Evolutionary conservation across 805 yeast species (phyloP).

Genomic region (Debaryomyces castellii): DNA sequence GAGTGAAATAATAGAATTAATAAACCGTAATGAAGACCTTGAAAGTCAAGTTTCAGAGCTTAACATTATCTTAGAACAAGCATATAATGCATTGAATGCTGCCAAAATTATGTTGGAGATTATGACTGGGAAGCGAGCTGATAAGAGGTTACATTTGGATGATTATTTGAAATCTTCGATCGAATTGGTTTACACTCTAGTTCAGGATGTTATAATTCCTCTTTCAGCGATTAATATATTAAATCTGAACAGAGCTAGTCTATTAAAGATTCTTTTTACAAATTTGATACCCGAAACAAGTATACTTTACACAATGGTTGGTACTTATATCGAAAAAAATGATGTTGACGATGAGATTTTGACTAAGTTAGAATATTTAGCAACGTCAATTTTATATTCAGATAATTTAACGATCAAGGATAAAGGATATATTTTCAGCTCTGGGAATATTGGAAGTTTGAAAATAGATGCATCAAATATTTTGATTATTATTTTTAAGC

Average conservation of each 20-base stretch:
- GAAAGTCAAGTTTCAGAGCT: constrained; percentile 2
- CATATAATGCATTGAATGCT: constrained; percentile 29
- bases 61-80: constrained; percentile 8
- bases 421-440: constrained; percentile 17
- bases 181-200: constrained; percentile 32
- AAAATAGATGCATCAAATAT: constrained; percentile 23
- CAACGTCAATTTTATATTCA: constrained; percentile 40
- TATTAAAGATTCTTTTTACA: constrained; percentile 8
- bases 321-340: constrained; percentile 8
- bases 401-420: constrained; percentile 23
- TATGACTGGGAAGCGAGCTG: constrained; percentile 39
- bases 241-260: constrained; percentile 1
- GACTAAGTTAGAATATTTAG: constrained; percentile 59
- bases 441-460: constrained; percentile 23
- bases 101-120: constrained; percentile 21
- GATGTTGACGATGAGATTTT: constrained; percentile 47
- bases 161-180: constrained; percentile 41
- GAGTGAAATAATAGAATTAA: constrained; percentile 13
- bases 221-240: constrained; percentile 2
- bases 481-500: constrained; percentile 35
- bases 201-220: constrained; percentile 28
- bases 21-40: background rate
- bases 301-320: constrained; percentile 7
- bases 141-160: constrained; percentile 47
- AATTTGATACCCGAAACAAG: constrained; percentile 14